Conservation (phyloP, 257 asterid genomes). For the Plantago ovata region DNA sequence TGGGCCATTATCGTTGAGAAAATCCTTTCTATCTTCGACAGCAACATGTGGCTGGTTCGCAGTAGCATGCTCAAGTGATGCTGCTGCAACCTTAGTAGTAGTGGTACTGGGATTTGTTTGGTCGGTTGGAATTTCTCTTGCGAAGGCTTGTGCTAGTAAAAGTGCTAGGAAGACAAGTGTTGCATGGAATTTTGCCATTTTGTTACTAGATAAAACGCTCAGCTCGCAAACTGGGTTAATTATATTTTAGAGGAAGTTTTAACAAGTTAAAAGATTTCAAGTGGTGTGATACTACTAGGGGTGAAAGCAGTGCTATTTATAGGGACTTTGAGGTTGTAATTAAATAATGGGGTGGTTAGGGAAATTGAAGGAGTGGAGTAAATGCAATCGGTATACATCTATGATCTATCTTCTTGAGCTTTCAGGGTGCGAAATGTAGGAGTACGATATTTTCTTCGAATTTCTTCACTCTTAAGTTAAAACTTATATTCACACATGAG, state of each 20-base stretch:
- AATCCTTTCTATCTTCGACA: conserved; percentile 53
- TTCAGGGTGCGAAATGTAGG: no score
- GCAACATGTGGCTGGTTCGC: conserved; percentile 41
- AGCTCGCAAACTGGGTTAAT: no score
- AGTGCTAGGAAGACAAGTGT: conserved; percentile 33
- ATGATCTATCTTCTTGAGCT: no score
- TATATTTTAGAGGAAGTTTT: no score
- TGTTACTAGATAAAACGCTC: background rate
- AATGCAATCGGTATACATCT: no score
- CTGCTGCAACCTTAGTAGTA: background rate
- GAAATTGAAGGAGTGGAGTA: no score
- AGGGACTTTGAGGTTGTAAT: conserved; percentile 2
- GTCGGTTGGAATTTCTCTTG: conserved; percentile 49
- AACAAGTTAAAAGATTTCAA: no score
- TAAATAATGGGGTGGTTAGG: no score
- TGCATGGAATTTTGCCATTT: conserved; percentile 39
- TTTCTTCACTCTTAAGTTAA: no score
- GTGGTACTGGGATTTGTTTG: conserved; percentile 17
- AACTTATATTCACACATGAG: no score
- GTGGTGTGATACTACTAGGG: no score
- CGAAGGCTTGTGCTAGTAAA: conserved; percentile 36
- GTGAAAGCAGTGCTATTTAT: conserved; percentile 34
- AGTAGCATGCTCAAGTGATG: conserved; percentile 18
- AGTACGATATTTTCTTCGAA: no score
- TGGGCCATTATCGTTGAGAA: conserved; percentile 43